These are phyloP conservation scores for Pyrrhoderma noxium DNA, from an alignment of 1,284 basidiomycete species.

Conservation along the genomic window DNA sequence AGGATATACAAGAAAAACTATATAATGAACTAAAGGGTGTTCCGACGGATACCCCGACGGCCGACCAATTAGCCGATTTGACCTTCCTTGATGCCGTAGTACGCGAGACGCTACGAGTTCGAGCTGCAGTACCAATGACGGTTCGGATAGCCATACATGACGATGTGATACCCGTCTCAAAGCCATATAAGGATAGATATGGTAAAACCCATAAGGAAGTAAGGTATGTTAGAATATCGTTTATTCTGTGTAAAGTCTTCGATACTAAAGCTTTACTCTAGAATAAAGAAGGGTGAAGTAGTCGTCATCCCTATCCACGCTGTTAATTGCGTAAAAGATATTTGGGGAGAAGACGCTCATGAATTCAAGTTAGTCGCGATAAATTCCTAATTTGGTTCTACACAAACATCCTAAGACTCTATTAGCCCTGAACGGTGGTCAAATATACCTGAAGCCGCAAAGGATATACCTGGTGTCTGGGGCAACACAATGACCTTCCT, in stretches of 20 bases:
- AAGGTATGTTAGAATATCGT: conserved; percentile 9
- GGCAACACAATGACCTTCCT: conserved; percentile 28
- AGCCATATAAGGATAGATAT: conserved; percentile 20
- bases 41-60: conserved; percentile 22
- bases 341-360: conserved; percentile 39
- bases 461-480: conserved; percentile 27
- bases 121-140: conserved; percentile 21
- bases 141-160: conserved; percentile 22
- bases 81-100: conserved; percentile 30
- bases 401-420: background rate
- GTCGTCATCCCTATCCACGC: conserved; percentile 28
- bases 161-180: conserved; percentile 24
- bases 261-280: background rate
- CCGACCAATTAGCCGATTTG: conserved; percentile 29
- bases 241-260: background rate
- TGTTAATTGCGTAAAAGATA: conserved; percentile 30
- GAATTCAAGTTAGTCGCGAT: conserved; percentile 23
- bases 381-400: background rate
- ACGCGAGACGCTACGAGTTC: conserved; percentile 24
- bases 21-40: conserved; percentile 33
- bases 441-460: conserved; percentile 21
- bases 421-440: conserved; percentile 29
- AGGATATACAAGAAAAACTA: conserved; percentile 36
- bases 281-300: conserved; percentile 25
- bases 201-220: conserved; percentile 21